These are phyloP conservation scores for Penstemon barbatus DNA, from an alignment of 257 asterid genomes.

Conservation along the genomic window DNA sequence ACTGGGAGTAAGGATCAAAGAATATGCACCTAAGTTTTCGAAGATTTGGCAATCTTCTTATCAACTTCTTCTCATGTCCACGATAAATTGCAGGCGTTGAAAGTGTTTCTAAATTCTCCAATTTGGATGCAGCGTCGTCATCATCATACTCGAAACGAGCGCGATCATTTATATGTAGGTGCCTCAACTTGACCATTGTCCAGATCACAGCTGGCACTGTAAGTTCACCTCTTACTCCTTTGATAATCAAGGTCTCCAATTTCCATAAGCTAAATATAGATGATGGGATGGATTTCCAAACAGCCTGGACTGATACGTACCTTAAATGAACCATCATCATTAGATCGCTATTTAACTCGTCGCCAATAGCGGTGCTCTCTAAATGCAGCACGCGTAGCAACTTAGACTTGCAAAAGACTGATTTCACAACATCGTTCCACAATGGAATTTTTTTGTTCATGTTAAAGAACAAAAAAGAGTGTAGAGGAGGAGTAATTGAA, in stretches of 20 bases:
- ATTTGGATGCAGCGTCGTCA: background rate
- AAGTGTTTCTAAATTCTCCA: conserved; percentile 18
- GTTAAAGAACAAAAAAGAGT: background rate
- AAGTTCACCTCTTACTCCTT: background rate
- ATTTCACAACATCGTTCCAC: background rate
- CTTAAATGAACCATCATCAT: conserved; percentile 8
- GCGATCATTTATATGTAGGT: background rate
- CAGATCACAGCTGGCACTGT: conserved; percentile 5
- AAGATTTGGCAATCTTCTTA: background rate
- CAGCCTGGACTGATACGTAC: conserved; percentile 9
- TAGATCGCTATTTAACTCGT: background rate
- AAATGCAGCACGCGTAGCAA: conserved; percentile 9
- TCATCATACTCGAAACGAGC: background rate
- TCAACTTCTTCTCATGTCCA: background rate
- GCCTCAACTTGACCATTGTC: conserved; percentile 23
- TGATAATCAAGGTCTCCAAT: conserved; percentile 16
- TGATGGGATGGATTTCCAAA: background rate
- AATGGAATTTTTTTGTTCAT: background rate
- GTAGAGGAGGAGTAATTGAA: conserved; percentile 1
- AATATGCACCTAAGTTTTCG: background rate
- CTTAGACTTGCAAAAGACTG: background rate
- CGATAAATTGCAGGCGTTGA: background rate
- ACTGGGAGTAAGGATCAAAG: too few relatives aligned
- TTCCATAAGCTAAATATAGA: conserved; percentile 2
- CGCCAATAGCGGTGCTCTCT: background rate